Evolutionary conservation across 2,329 filamentous ascomycete species (phyloP).

Genomic region (Sphaerostilbella broomeana): DNA sequence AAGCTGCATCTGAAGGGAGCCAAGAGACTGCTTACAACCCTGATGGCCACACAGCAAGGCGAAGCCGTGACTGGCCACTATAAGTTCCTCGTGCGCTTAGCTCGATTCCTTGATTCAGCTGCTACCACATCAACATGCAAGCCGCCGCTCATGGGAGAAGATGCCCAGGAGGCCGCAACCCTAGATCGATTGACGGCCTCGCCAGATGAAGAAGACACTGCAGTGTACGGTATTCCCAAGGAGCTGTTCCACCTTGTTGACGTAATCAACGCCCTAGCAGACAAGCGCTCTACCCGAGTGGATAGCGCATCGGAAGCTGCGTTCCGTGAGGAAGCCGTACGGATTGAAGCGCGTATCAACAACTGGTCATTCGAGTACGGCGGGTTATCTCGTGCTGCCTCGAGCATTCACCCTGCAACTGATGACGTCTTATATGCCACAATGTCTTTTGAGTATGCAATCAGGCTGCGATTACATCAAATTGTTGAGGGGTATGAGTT

Average conservation of each 20-base stretch:
- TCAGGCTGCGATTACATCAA: slow-evolving; percentile 36
- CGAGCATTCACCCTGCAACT: slow-evolving; percentile 16
- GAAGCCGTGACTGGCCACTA: slow-evolving; percentile 31
- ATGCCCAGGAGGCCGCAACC: slow-evolving; percentile 23
- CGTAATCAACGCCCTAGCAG: slow-evolving; percentile 27
- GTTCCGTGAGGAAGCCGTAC: slow-evolving; percentile 24
- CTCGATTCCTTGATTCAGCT: slow-evolving; percentile 28
- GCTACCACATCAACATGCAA: slow-evolving; percentile 29
- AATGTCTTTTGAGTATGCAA: slow-evolving; percentile 34
- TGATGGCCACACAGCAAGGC: slow-evolving; percentile 26
- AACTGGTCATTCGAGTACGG: slow-evolving; percentile 30
- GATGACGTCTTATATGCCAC: slow-evolving; percentile 30
- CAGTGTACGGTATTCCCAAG: slow-evolving; percentile 31
- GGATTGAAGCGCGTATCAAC: slow-evolving; percentile 31
- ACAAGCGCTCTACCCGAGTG: slow-evolving; percentile 26
- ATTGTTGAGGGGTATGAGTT: slow-evolving; percentile 36
- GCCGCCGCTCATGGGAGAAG: slow-evolving; percentile 28
- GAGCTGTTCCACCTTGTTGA: slow-evolving; percentile 30
- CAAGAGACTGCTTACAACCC: slow-evolving; percentile 30
- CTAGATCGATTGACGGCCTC: slow-evolving; percentile 22
- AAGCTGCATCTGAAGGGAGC: slow-evolving; percentile 37
- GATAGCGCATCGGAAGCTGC: slow-evolving; percentile 24
- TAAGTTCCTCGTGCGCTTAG: slow-evolving; percentile 30
- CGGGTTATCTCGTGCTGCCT: slow-evolving; percentile 21
- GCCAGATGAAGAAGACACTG: slow-evolving; percentile 27